phyloP scores from a whole-genome alignment of 2,329 filamentous ascomycete species.

The Sporothrix variecibatus region DNA sequence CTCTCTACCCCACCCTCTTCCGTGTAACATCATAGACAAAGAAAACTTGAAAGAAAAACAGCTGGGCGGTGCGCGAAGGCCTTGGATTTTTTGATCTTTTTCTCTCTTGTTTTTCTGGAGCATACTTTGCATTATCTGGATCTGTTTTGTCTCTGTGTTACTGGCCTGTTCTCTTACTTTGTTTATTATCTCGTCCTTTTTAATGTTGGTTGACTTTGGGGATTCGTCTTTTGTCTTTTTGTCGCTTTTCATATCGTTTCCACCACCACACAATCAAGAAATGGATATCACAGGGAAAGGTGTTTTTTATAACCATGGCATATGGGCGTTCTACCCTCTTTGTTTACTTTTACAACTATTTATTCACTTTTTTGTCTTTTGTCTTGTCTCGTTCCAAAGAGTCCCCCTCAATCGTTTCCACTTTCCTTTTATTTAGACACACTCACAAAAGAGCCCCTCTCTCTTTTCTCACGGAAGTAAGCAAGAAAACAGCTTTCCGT shows the following conservation, averaged over 20 bases:
- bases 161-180: background rate
- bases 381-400: background rate
- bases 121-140: slow-evolving; percentile 18
- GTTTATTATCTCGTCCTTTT: background rate
- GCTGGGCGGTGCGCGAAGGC: background rate
- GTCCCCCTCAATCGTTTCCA: background rate
- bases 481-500: background rate
- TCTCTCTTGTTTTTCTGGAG: background rate
- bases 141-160: background rate
- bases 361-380: background rate
- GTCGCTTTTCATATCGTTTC: background rate
- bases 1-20: background rate
- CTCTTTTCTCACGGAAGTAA: background rate
- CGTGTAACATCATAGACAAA: slow-evolving; percentile 5
- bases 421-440: background rate
- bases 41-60: background rate
- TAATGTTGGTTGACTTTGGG: background rate
- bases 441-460: background rate
- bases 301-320: background rate
- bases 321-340: background rate
- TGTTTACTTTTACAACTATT: background rate
- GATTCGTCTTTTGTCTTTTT: background rate
- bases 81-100: background rate
- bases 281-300: background rate
- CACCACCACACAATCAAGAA: background rate